Conservation (phyloP, 1,139 yeast genomes). For the Yamadazyma pseudoaaseri region DNA sequence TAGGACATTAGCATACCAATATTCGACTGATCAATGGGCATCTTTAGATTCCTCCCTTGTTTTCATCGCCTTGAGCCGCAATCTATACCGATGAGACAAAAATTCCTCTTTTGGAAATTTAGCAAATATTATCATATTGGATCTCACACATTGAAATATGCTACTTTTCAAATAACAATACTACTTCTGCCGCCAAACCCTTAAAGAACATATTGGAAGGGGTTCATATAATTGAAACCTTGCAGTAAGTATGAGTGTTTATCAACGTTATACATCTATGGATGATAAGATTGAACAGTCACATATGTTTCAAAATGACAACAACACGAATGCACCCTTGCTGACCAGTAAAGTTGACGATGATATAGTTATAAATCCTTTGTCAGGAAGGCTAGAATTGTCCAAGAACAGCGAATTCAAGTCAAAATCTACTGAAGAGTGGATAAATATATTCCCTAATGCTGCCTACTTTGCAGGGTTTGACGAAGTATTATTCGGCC, state of each 20-base stretch:
- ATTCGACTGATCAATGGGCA: too few relatives aligned
- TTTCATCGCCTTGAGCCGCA: too few relatives aligned
- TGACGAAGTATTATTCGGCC: constrained; percentile 53
- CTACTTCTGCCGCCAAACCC: too few relatives aligned
- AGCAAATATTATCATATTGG: constrained; percentile 3
- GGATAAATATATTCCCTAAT: constrained; percentile 43
- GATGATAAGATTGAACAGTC: constrained; percentile 15
- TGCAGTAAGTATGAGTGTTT: constrained; percentile 36
- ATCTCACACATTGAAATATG: not conserved
- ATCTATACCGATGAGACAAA: too few relatives aligned
- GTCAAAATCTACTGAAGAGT: constrained; percentile 23
- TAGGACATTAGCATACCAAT: too few relatives aligned
- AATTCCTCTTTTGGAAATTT: constrained; percentile 1
- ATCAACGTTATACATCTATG: constrained; percentile 39
- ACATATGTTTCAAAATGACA: not conserved
- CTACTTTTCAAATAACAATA: too few relatives aligned
- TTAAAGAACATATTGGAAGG: too few relatives aligned
- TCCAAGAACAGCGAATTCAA: constrained; percentile 14
- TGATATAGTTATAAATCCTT: constrained; percentile 15
- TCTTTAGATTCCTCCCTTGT: too few relatives aligned
- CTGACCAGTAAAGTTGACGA: constrained; percentile 7
- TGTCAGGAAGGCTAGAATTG: constrained; percentile 20
- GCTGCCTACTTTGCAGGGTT: constrained; percentile 57
- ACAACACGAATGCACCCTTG: not conserved
- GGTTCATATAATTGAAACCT: too few relatives aligned